Evolutionary conservation across 257 asterid species (phyloP).

Genomic region (Dorcoceras hygrometricum): DNA sequence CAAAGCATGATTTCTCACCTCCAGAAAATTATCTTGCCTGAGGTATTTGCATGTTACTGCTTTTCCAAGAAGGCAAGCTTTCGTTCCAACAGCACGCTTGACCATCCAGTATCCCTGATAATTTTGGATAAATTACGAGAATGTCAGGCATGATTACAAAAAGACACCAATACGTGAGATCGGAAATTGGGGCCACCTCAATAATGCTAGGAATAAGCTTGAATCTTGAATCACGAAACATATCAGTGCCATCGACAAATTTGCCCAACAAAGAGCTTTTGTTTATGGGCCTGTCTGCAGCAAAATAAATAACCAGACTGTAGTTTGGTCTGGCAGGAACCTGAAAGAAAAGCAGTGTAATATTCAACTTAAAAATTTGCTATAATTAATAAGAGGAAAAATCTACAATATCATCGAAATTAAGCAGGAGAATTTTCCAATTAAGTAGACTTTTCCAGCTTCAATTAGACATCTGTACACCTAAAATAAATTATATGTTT

Average conservation of each 20-base stretch:
- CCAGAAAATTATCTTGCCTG: slow-evolving; percentile 93
- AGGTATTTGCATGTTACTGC: slow-evolving; percentile 93
- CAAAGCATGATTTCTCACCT: slow-evolving; percentile 47
- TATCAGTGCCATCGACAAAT: slow-evolving; percentile 81
- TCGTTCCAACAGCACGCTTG: slow-evolving; percentile 97
- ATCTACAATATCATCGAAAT: neutral
- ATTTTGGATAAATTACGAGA: slow-evolving; percentile 19
- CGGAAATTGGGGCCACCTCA: slow-evolving; percentile 51
- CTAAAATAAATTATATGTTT: neutral
- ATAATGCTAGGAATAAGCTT: slow-evolving; percentile 96
- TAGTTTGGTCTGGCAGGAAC: slow-evolving; percentile 96
- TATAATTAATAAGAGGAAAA: neutral
- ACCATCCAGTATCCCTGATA: slow-evolving; percentile 99
- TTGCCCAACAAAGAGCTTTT: slow-evolving; percentile 73
- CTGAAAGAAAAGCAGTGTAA: slow-evolving; percentile 44
- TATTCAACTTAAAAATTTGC: neutral
- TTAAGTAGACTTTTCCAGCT: slow-evolving; percentile 2
- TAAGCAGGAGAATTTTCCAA: slow-evolving; percentile 2
- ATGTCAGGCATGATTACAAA: slow-evolving; percentile 9
- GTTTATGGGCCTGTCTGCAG: slow-evolving; percentile 83
- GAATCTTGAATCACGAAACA: slow-evolving; percentile 91
- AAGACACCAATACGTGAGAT: slow-evolving; percentile 4
- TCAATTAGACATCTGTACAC: slow-evolving; percentile 3
- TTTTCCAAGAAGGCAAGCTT: slow-evolving; percentile 95
- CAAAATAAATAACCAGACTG: slow-evolving; percentile 90